Conservation (phyloP, 352 stramenopile genomes). For the Globisporangium okanoganense region DNA sequence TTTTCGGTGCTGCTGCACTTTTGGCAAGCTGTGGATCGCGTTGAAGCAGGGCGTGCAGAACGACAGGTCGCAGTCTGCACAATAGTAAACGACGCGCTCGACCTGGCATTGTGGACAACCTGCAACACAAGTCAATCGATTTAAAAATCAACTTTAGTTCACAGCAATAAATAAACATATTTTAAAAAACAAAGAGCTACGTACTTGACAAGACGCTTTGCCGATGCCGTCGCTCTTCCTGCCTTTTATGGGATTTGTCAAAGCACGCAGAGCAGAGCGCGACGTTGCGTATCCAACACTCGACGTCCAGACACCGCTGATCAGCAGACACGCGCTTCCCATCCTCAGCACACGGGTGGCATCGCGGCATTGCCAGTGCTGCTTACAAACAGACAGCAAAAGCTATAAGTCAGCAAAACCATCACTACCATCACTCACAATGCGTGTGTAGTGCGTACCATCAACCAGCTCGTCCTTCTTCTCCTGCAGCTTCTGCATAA, state of each 20-base stretch:
- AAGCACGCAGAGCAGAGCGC: slow-evolving; percentile 15
- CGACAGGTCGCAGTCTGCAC: slow-evolving; percentile 53
- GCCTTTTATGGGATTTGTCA: slow-evolving; percentile 7
- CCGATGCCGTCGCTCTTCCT: slow-evolving; percentile 16
- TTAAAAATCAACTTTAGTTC: background rate
- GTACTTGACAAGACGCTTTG: slow-evolving; percentile 26
- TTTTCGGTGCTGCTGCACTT: slow-evolving; percentile 29
- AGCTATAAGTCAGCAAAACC: background rate
- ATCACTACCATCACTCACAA: background rate
- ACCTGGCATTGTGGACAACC: slow-evolving; percentile 62
- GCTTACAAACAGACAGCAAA: background rate
- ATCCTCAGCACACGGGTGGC: background rate
- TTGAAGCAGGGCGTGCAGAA: slow-evolving; percentile 58
- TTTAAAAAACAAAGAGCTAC: slow-evolving; percentile 10
- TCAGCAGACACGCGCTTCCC: slow-evolving; percentile 7
- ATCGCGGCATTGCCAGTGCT: slow-evolving; percentile 12
- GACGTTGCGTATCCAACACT: slow-evolving; percentile 10
- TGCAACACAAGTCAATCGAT: slow-evolving; percentile 14
- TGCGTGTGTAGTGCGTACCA: background rate
- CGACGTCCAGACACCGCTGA: slow-evolving; percentile 10
- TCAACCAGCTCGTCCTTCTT: slow-evolving; percentile 8
- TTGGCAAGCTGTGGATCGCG: slow-evolving; percentile 39
- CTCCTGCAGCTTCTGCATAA: slow-evolving; percentile 7
- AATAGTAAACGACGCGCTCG: slow-evolving; percentile 43
- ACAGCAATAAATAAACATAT: background rate